Base-by-base conservation (phyloP, 352 stramenopile species). In the Pseudoperonospora humuli region DNA sequence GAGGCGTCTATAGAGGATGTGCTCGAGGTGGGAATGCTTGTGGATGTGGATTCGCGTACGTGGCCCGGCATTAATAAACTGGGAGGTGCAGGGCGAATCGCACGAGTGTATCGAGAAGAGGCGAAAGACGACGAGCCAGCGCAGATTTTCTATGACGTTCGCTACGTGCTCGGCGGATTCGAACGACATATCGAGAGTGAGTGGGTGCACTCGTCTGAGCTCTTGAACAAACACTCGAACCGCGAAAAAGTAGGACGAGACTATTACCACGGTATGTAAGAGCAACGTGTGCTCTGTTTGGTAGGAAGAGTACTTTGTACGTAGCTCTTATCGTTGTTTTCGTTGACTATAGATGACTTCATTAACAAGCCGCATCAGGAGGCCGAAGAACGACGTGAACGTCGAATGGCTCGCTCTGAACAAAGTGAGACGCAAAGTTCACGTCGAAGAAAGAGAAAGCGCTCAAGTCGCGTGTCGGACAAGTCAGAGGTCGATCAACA, bases 31-130 rank as follows among this genome's bases (percentile, higher is more conserved):
- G 70, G 75, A 8, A 67, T 62, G 14, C 14, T 79, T 0, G 68
- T 86, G 23, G 58, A 80, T 21, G 76, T 88, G 35, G 70, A 84
- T 7, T 67, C 71, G 32, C 75, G 82, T 0, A 94, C 82, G 19
- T 92, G 82, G 82, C 82, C 82, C 4, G 79, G 82, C 0, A 94
- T 94, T 47, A 94, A 94, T 47, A 94, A 94, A 38, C 67, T 64
- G 10, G 82, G 82, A 39, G 82, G 82, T 11, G 61, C 78, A 0
- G 82, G 75, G 3, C 74, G 70, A 23, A 59, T 93, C 26, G 59
- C 54, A 3, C 59, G 52, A 1, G 57, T 89, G 1, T 50, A 82
- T 34, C 39, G 40, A 14, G 72, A 84, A 5, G 38, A 17, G 0
- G 36, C 23, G 6, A 50, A 37, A 6, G 44, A 52, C 3, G 61